Percentiles rank a stretch among this genome's conserved stretches.
These are phyloP conservation scores for Trichomonascaceae sp. DNA, from an alignment of 1,139 yeast species.

Conservation along the genomic window DNA sequence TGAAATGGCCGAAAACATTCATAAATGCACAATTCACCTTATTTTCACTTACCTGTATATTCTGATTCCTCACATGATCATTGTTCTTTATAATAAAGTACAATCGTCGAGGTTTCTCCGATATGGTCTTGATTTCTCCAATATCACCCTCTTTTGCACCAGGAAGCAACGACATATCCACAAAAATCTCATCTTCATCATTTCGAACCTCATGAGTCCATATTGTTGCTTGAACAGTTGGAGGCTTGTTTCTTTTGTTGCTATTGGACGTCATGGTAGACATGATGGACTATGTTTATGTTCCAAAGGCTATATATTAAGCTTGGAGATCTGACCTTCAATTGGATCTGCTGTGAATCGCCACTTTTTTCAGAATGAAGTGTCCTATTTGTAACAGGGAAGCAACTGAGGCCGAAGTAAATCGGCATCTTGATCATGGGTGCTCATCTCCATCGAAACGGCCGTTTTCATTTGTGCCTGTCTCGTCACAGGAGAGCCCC, in stretches of 20 bases:
- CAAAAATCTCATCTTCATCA: conserved; percentile 52
- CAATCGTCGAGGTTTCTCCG: conserved; percentile 32
- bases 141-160: conserved; percentile 64
- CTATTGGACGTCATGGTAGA: not conserved
- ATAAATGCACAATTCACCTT: not conserved
- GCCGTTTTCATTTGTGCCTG: conserved; percentile 5
- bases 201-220: conserved; percentile 71
- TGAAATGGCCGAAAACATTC: not conserved
- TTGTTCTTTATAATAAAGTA: conserved; percentile 41
- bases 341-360: not conserved
- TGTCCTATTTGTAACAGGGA: conserved; percentile 35
- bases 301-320: not conserved
- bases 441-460: conserved; percentile 21
- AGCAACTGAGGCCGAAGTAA: conserved; percentile 30
- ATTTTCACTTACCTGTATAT: conserved; percentile 24
- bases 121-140: conserved; percentile 52
- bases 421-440: conserved; percentile 35
- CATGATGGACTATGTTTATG: not conserved
- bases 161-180: conserved; percentile 57
- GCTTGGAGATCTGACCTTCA: not conserved
- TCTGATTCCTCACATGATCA: conserved; percentile 27
- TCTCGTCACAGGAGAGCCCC: not conserved
- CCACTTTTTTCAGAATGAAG: conserved; percentile 6
- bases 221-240: conserved; percentile 19
- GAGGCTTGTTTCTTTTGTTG: not conserved